Percentiles rank a stretch among this genome's conserved stretches.
phyloP scores from a whole-genome alignment of 2,329 filamentous ascomycete genomes.

The Cladophialophora carrionii region DNA sequence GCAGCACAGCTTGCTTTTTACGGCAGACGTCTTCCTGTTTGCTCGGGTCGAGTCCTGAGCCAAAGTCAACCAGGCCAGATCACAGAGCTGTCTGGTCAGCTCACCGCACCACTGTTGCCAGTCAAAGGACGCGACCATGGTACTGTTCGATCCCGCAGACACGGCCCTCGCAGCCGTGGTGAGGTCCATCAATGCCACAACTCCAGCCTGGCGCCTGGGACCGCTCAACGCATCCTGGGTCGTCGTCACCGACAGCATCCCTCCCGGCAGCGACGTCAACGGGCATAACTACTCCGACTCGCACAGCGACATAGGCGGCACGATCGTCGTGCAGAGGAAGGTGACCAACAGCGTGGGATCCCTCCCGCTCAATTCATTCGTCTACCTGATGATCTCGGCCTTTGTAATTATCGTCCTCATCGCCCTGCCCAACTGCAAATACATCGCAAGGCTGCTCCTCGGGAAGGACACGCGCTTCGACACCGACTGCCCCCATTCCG shows the following conservation, averaged over 20 bases:
- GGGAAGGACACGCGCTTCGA: neutral
- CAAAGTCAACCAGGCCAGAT: neutral
- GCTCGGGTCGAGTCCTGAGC: neutral
- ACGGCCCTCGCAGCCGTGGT: neutral
- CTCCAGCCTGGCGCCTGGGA: neutral
- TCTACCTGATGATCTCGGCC: neutral
- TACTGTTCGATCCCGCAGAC: neutral
- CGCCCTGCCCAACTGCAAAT: neutral
- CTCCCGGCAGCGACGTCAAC: neutral
- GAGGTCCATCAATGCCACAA: constrained; percentile 1
- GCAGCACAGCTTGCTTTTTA: neutral
- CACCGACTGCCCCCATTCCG: neutral
- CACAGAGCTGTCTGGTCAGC: neutral
- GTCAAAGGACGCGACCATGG: neutral
- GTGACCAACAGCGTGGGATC: neutral
- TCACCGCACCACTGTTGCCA: neutral
- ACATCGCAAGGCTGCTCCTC: neutral
- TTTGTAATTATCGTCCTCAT: neutral
- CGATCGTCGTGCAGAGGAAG: neutral
- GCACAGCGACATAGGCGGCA: neutral
- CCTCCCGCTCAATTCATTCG: neutral
- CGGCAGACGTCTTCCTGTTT: neutral
- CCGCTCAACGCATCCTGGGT: neutral
- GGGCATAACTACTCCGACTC: neutral
- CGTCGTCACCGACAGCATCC: neutral